These are phyloP conservation scores for Achlya hypogyna DNA, from an alignment of 352 stramenopile species.

Conservation along the genomic window DNA sequence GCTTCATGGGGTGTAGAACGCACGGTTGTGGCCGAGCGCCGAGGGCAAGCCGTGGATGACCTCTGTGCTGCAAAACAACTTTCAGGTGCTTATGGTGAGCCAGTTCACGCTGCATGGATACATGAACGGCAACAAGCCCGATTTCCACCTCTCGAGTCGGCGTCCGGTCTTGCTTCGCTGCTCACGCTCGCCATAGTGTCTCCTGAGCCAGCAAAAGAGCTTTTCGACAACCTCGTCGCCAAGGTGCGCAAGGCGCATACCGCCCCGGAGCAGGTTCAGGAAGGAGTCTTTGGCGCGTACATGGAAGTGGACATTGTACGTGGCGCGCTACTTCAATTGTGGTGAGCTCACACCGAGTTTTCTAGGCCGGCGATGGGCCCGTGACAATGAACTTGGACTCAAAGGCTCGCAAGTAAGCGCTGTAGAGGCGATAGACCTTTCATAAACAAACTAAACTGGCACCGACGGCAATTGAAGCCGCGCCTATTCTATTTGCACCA, in stretches of 20 bases:
- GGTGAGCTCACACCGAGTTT: too few species aligned
- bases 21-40: constrained; percentile 63
- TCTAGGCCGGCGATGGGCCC: constrained; percentile 68
- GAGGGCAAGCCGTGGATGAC: constrained; percentile 47
- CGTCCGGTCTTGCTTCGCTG: background rate
- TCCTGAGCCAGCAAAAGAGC: constrained; percentile 48
- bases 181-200: constrained; percentile 34
- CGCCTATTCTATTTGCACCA: constrained; percentile 7
- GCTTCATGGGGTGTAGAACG: constrained; percentile 38
- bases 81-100: constrained; percentile 78
- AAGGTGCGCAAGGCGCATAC: constrained; percentile 49
- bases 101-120: constrained; percentile 81
- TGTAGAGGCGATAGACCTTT: too few species aligned
- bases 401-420: constrained; percentile 37
- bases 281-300: constrained; percentile 73
- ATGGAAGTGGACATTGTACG: constrained; percentile 81
- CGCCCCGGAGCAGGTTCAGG: constrained; percentile 50
- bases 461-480: too few species aligned
- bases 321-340: background rate
- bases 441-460: too few species aligned
- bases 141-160: constrained; percentile 73
- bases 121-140: constrained; percentile 76
- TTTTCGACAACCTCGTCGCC: constrained; percentile 66
- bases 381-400: constrained; percentile 82
- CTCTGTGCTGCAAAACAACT: constrained; percentile 50